Percentiles rank a stretch among this genome's conserved stretches.
These are phyloP conservation scores for Trichosanthes truncata DNA, from an alignment of 306 rosid species.

Conservation along the genomic window DNA sequence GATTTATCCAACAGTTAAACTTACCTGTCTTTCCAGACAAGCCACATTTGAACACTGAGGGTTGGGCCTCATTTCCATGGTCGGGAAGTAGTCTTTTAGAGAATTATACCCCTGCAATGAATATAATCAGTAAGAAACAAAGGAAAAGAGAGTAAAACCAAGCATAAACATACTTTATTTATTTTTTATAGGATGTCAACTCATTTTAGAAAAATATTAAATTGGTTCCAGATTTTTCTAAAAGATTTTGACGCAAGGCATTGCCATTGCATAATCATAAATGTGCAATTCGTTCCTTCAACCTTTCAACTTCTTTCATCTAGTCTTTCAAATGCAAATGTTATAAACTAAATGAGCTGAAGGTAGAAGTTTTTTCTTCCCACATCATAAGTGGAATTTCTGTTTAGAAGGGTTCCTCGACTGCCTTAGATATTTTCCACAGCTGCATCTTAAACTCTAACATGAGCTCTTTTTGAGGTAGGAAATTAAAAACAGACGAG, in stretches of 20 bases:
- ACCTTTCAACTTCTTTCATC: not conserved
- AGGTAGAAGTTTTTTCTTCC: not conserved
- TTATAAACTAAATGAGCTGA: not conserved
- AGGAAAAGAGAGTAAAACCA: not conserved
- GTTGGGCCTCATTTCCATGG: conserved; percentile 98
- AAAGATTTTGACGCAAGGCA: not conserved
- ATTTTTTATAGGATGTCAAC: not conserved
- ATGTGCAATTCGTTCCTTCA: not conserved
- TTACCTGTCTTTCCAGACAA: conserved; percentile 83
- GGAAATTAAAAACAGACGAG: not conserved
- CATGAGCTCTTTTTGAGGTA: not conserved
- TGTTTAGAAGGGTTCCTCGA: not conserved
- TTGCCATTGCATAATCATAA: not conserved
- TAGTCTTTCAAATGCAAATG: not conserved
- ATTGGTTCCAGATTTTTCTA: not conserved
- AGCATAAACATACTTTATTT: not conserved
- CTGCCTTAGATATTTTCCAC: not conserved
- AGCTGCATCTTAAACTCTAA: not conserved
- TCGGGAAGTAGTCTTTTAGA: conserved; percentile 90
- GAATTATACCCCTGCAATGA: conserved; percentile 84
- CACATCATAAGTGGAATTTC: not conserved
- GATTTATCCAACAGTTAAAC: not conserved
- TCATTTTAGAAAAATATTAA: not conserved
- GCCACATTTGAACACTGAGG: conserved; percentile 89
- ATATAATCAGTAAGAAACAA: not conserved